Base-by-base conservation (phyloP, 202 grass and related monocot genomes). In the Setaria italica region DNA sequence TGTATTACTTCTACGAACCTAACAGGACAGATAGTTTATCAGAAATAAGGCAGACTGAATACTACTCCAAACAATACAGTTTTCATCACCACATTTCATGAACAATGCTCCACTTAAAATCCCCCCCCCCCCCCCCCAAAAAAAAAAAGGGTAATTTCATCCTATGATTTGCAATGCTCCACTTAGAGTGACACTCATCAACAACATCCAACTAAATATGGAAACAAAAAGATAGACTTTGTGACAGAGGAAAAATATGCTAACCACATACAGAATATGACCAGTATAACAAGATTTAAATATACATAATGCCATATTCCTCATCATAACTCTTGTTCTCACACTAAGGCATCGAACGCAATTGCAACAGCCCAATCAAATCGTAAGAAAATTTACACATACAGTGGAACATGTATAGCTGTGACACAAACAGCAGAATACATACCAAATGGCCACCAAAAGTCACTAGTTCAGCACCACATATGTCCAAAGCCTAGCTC, bases 21-120 rank as follows among this genome's bases (percentile, higher is more conserved):
- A 87, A 80, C 60, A 41, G 69, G 11, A 62, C 35, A 87, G 29
- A 17, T 7, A 80, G 35, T 60, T 84, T 70, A 79, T 70, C 32
- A 8, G 32, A 50, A 80, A 51, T 15, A 90, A 74, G 67, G 50
- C 35, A 43, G 57, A 64, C 6, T 79, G 5, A 50, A 56, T 65
- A 56, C 9, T 42, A 32, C 6, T 37, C 46, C 62, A 13, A 15
- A 57, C 58, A 78, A 32, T 47, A 48, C 9, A 66, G 37, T 33
- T 82, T 37, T 17, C 10, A 85, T 21, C 16, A 7, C 45, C 46
- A 76, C 11, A 67, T 62, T 20, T 9, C 42, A 79, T 68, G 66
- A 19, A 49, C 16, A n/a, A 72, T 21, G 15, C 67, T 49, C 41
- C 14, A 4, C 15, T 53, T 50, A n/a, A 1, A 19, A 33, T 17